These are phyloP conservation scores for Hymenoscyphus scutula DNA, from an alignment of 2,329 filamentous ascomycete species.

Conservation along the genomic window DNA sequence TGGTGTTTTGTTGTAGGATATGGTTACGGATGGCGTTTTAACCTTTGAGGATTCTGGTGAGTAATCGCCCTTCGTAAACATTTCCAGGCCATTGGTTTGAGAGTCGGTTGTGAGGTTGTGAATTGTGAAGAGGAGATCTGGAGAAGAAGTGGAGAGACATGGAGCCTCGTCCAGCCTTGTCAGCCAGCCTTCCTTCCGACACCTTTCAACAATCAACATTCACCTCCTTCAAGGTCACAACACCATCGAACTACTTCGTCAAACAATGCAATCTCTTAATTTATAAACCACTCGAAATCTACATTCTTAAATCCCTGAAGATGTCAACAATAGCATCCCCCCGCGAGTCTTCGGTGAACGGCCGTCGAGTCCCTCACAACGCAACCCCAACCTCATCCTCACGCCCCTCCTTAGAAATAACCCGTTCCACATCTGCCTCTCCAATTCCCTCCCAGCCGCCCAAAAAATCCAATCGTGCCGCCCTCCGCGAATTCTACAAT, in stretches of 20 bases:
- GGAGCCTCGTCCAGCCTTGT: conserved; percentile 28
- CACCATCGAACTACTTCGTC: conserved; percentile 6
- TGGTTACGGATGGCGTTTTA: not conserved
- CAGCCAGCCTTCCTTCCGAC: conserved; percentile 12
- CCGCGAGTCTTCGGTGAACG: conserved; percentile 55
- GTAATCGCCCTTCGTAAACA: not conserved
- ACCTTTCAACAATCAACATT: conserved; percentile 15
- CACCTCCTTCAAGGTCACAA: not conserved
- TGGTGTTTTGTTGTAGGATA: not conserved
- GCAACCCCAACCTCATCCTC: conserved; percentile 71
- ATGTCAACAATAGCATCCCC: conserved; percentile 68
- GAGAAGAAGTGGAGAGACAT: conserved; percentile 12
- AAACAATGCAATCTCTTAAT: not conserved
- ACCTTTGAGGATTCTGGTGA: not conserved
- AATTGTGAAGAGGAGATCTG: not conserved
- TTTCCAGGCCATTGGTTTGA: not conserved
- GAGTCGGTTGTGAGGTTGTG: not conserved
- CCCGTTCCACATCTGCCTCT: conserved; percentile 59
- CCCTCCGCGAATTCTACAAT: conserved; percentile 93
- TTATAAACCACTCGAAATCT: not conserved
- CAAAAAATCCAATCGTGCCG: conserved; percentile 64
- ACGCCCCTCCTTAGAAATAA: conserved; percentile 68
- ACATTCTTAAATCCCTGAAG: not conserved
- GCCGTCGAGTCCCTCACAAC: conserved; percentile 55
- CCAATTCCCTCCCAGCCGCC: conserved; percentile 39